Conservation (phyloP, 2,329 filamentous ascomycete species). For the Fusarium marasasianum region DNA sequence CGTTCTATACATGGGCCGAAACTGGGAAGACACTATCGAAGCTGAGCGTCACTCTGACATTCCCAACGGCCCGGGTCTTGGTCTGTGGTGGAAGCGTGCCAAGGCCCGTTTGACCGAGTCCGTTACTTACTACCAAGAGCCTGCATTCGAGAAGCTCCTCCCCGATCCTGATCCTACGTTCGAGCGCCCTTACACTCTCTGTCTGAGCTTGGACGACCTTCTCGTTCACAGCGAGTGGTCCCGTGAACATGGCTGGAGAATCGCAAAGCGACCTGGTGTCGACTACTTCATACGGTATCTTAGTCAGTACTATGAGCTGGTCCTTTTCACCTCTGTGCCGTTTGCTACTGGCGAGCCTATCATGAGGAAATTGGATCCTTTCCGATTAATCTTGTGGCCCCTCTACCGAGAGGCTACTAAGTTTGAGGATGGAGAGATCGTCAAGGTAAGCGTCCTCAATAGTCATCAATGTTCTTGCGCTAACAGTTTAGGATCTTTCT, state of each 20-base stretch:
- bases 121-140: constrained; percentile 93
- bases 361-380: constrained; percentile 93
- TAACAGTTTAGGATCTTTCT: constrained; percentile 78
- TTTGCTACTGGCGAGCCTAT: constrained; percentile 86
- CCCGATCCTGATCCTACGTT: constrained; percentile 82
- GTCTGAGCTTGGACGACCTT: constrained; percentile 91
- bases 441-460: constrained; percentile 73
- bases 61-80: constrained; percentile 80
- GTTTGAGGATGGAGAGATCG: constrained; percentile 93
- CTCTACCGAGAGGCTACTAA: constrained; percentile 96
- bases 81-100: constrained; percentile 82
- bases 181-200: constrained; percentile 89
- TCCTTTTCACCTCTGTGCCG: constrained; percentile 92
- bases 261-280: constrained; percentile 92
- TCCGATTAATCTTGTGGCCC: constrained; percentile 93
- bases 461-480: neutral
- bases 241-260: constrained; percentile 91
- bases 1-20: constrained; percentile 81
- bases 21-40: constrained; percentile 88
- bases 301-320: constrained; percentile 97
- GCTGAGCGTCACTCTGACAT: constrained; percentile 73
- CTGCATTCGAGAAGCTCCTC: constrained; percentile 91
- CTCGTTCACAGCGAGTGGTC: constrained; percentile 95
- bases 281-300: constrained; percentile 98
- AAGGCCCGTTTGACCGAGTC: constrained; percentile 78